A percentile compares a stretch with the other conserved stretches of the same genome.
Conservation (phyloP, 2,329 filamentous ascomycete genomes). For the Teratosphaeria viscida region DNA sequence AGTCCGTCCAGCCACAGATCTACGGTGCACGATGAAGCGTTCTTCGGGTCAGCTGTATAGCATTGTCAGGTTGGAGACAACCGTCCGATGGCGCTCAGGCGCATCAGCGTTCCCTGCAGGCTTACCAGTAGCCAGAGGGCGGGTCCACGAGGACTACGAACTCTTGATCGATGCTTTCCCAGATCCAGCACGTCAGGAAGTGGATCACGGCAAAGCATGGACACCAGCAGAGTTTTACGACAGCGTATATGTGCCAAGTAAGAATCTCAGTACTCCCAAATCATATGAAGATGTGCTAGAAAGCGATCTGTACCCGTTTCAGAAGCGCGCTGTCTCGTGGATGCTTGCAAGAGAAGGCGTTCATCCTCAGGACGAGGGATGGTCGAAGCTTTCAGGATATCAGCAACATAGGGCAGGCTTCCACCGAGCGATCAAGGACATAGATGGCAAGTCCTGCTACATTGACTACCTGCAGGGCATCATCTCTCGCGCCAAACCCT, state of each 20-base stretch:
- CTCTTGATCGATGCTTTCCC: slow-evolving; percentile 14
- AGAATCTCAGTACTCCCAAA: slow-evolving; percentile 19
- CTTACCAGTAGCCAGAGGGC: slow-evolving; percentile 12
- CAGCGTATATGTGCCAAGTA: slow-evolving; percentile 51
- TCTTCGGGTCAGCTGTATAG: slow-evolving; percentile 15
- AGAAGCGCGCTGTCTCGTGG: slow-evolving; percentile 61
- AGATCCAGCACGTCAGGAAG: slow-evolving; percentile 10
- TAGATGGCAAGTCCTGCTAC: slow-evolving; percentile 38
- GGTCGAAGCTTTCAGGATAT: not conserved
- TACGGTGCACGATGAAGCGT: slow-evolving; percentile 14
- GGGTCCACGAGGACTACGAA: slow-evolving; percentile 20
- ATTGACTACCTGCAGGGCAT: slow-evolving; percentile 55
- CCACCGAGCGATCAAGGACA: slow-evolving; percentile 30
- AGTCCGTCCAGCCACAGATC: slow-evolving; percentile 3
- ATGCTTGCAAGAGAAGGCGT: slow-evolving; percentile 56
- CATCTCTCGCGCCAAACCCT: slow-evolving; percentile 26
- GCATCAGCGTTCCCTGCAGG: slow-evolving; percentile 20
- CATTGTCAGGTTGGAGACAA: slow-evolving; percentile 17
- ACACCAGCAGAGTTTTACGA: slow-evolving; percentile 56
- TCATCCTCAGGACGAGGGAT: slow-evolving; percentile 28
- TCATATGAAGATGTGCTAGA: slow-evolving; percentile 15
- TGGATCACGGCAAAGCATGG: slow-evolving; percentile 26
- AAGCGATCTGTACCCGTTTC: slow-evolving; percentile 55
- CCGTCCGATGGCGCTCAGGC: slow-evolving; percentile 21
- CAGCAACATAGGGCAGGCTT: slow-evolving; percentile 2